These are phyloP conservation scores for Zanthoxylum bungeanum DNA, from an alignment of 345 rosid species.

Conservation along the genomic window DNA sequence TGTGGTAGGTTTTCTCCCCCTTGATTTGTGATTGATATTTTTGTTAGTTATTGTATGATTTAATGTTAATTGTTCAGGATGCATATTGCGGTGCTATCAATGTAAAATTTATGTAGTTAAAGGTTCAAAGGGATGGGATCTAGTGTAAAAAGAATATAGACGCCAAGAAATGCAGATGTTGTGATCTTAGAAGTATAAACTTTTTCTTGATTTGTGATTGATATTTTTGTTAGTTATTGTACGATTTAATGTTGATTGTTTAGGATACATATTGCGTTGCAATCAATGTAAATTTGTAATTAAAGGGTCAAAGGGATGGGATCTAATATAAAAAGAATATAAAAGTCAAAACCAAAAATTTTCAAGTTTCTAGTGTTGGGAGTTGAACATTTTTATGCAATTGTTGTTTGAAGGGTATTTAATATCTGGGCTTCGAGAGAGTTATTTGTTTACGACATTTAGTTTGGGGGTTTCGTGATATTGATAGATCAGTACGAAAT, in stretches of 20 bases:
- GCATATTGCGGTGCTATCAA: not conserved
- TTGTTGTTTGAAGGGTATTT: not conserved
- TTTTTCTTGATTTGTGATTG: not conserved
- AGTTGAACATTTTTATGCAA: not conserved
- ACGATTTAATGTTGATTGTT: not conserved
- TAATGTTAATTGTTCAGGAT: not conserved
- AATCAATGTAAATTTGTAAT: not conserved
- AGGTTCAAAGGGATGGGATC: not conserved
- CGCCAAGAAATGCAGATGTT: not conserved
- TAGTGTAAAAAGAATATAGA: not conserved
- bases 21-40: not conserved
- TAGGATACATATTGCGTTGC: not conserved
- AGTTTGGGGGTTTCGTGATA: not conserved
- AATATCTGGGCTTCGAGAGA: not conserved
- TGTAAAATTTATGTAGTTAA: not conserved
- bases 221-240: not conserved
- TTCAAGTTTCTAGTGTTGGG: not conserved
- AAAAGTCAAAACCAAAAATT: not conserved
- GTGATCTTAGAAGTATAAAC: not conserved
- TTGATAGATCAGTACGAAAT: not conserved
- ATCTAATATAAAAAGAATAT: not conserved
- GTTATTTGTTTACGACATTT: not conserved
- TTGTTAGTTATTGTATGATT: not conserved
- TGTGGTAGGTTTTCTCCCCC: conserved; percentile 54
- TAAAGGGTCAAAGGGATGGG: not conserved